Percentiles rank a stretch among this genome's conserved stretches.
phyloP scores from a whole-genome alignment of 495 filamentous ascomycete species.

The Aspergillus egyptiacus region DNA sequence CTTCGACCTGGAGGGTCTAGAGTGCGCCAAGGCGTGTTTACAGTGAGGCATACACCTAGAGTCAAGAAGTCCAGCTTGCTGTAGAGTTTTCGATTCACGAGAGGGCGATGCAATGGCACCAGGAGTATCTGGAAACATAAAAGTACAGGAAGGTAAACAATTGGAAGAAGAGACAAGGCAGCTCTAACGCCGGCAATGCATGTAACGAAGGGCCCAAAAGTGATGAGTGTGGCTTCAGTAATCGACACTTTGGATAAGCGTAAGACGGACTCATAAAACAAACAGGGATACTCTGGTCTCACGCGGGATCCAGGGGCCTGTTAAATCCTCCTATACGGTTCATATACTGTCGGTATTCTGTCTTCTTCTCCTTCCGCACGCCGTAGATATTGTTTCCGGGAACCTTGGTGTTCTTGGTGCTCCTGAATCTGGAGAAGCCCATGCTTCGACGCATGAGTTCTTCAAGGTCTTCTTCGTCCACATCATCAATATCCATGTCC shows the following conservation, averaged over 20 bases:
- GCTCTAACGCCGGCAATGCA: slow-evolving; percentile 23
- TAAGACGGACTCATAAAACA: background rate
- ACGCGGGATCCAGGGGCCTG: slow-evolving; percentile 67
- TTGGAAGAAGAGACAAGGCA: background rate
- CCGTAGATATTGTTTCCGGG: slow-evolving; percentile 81
- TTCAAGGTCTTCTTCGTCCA: slow-evolving; percentile 59
- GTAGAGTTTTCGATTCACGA: background rate
- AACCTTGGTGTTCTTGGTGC: slow-evolving; percentile 87
- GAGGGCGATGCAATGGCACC: background rate
- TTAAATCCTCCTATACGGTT: slow-evolving; percentile 97
- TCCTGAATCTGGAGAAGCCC: slow-evolving; percentile 82
- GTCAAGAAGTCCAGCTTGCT: background rate
- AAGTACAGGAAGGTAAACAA: background rate
- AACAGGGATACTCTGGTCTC: background rate
- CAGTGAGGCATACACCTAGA: no score
- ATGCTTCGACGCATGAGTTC: slow-evolving; percentile 74
- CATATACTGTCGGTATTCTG: slow-evolving; percentile 97
- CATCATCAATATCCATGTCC: slow-evolving; percentile 41
- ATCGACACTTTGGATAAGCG: background rate
- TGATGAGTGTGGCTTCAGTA: background rate
- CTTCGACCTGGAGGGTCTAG: no score
- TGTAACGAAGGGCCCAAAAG: slow-evolving; percentile 2
- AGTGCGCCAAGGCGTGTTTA: no score
- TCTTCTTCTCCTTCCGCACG: slow-evolving; percentile 90
- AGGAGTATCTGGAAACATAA: background rate